Evolutionary conservation across 148 eudicot genomes (phyloP).

Genomic region (Rhododendron ovatum): DNA sequence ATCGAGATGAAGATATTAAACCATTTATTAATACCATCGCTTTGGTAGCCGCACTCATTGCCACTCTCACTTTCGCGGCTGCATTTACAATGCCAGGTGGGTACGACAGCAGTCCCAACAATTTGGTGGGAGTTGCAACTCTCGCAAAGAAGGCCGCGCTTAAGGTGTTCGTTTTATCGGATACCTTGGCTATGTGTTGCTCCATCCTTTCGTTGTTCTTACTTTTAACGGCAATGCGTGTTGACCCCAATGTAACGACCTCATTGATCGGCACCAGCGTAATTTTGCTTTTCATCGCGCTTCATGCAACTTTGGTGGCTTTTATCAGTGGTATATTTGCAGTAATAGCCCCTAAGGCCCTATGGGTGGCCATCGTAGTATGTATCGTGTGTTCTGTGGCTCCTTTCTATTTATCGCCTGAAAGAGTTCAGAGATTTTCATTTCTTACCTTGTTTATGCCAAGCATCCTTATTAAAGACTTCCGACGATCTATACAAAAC

Average conservation of each 20-base stretch:
- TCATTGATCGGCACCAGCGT: rapidly evolving
- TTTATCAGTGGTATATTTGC: not conserved
- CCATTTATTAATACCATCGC: not conserved
- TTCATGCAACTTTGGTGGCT: not conserved
- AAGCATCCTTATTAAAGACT: too few relatives aligned
- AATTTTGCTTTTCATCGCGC: not conserved
- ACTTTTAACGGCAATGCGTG: rapidly evolving
- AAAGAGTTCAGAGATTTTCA: too few relatives aligned
- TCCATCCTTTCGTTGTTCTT: not conserved
- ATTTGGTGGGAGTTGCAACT: not conserved
- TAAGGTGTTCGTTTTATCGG: not conserved
- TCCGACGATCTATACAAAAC: too few relatives aligned
- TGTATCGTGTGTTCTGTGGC: not conserved
- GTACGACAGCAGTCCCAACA: not conserved
- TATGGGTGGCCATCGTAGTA: not conserved
- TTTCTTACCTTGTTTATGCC: too few relatives aligned
- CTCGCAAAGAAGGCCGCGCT: not conserved
- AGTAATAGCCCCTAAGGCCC: not conserved
- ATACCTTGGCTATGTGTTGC: not conserved
- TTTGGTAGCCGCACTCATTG: not conserved
- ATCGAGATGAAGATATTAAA: not conserved
- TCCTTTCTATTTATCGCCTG: not conserved
- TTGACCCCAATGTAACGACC: rapidly evolving
- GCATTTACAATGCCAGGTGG: not conserved
- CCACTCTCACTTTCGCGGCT: not conserved